Evolutionary conservation across 371 early-diverging fungal species (phyloP).

Genomic region (Amoeboaphelidium protococcarum): DNA sequence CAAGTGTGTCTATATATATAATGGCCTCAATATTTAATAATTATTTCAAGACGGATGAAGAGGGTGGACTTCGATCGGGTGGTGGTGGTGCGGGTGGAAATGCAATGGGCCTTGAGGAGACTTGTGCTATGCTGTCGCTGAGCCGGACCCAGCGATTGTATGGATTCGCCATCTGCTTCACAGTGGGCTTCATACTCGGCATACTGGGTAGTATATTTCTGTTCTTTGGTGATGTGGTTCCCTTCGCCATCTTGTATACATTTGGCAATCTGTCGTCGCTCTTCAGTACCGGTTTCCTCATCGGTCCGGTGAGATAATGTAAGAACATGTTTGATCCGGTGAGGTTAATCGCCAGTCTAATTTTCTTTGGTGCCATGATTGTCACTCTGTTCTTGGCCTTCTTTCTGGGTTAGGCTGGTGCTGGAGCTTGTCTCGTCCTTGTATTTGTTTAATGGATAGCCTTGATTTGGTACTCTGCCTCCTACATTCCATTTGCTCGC

Average conservation of each 20-base stretch:
- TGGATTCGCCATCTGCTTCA: too few species aligned
- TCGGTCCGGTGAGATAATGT: conserved; percentile 52
- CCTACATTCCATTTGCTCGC: conserved; percentile 38
- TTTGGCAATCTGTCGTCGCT: conserved; percentile 65
- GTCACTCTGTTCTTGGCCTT: conserved; percentile 32
- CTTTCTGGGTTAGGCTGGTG: conserved; percentile 4
- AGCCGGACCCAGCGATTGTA: too few species aligned
- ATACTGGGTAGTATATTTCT: too few species aligned
- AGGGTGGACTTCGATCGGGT: too few species aligned
- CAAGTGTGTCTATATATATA: too few species aligned
- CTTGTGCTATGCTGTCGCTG: too few species aligned
- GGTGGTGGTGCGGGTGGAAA: too few species aligned
- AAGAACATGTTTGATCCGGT: conserved; percentile 32
- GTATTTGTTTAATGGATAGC: conserved; percentile 6
- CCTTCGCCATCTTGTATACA: conserved; percentile 67
- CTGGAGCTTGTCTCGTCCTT: background rate
- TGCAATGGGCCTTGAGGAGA: too few species aligned
- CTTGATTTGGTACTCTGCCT: conserved; percentile 30
- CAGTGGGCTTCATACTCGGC: too few species aligned
- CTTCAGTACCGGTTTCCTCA: conserved; percentile 53
- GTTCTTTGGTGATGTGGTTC: conserved; percentile 22
- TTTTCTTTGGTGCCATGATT: conserved; percentile 27
- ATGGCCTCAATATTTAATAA: too few species aligned
- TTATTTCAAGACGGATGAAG: too few species aligned
- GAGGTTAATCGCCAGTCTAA: conserved; percentile 30